phyloP scores from a whole-genome alignment of 2,329 filamentous ascomycete genomes.

The Cryphonectria parasitica region DNA sequence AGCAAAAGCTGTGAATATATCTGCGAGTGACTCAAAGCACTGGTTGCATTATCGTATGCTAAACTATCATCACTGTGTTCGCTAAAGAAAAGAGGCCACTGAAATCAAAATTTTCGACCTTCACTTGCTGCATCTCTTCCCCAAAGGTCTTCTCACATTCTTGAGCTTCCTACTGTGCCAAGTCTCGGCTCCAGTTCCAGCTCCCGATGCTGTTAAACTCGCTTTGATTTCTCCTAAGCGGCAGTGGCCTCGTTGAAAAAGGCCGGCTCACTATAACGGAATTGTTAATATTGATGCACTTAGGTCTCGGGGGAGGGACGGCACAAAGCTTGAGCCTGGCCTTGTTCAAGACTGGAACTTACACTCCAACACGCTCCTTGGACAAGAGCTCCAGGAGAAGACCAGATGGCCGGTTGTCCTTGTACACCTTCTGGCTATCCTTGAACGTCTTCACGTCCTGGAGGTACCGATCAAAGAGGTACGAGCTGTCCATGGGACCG shows the following conservation, averaged over 20 bases:
- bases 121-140: too few relatives aligned
- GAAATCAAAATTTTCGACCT: neutral
- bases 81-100: constrained; percentile 1
- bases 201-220: neutral
- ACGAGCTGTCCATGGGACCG: constrained; percentile 92
- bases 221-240: constrained; percentile 36
- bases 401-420: constrained; percentile 85
- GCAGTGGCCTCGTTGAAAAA: constrained; percentile 51
- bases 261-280: constrained; percentile 53
- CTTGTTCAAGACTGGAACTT: neutral
- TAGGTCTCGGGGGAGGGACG: too few relatives aligned
- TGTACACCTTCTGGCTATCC: constrained; percentile 75
- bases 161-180: neutral
- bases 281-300: constrained; percentile 1
- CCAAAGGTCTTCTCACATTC: neutral
- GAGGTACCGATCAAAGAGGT: constrained; percentile 95
- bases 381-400: constrained; percentile 88
- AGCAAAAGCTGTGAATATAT: neutral
- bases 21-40: neutral
- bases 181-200: neutral
- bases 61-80: neutral
- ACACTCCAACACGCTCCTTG: constrained; percentile 92
- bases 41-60: neutral
- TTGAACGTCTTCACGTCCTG: constrained; percentile 90
- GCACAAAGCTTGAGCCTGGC: neutral